phyloP scores from a whole-genome alignment of 148 eudicot species.

The Cornus florida region DNA sequence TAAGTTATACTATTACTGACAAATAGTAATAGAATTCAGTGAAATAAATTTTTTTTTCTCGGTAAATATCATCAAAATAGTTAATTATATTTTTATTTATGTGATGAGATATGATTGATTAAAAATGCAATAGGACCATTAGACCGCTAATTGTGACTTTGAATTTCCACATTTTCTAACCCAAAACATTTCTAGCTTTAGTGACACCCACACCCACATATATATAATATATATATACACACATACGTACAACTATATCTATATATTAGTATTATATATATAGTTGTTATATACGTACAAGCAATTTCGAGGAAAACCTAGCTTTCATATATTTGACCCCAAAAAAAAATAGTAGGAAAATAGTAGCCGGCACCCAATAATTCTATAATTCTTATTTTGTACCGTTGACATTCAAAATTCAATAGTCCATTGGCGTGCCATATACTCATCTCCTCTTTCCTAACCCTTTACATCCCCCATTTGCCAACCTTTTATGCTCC shows the following conservation, averaged over 20 bases:
- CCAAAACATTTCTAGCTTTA: background rate
- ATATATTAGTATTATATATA: background rate
- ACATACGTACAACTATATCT: too few species aligned
- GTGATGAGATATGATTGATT: too few species aligned
- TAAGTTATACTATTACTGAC: too few species aligned
- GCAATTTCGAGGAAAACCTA: constrained; percentile 8
- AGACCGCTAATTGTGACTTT: too few species aligned
- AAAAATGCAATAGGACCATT: too few species aligned
- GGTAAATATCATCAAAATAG: too few species aligned
- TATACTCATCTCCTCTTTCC: background rate
- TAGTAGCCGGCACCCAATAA: constrained; percentile 12
- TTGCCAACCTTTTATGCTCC: background rate
- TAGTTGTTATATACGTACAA: constrained; percentile 8
- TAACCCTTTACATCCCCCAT: constrained; percentile 4
- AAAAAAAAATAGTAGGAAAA: background rate
- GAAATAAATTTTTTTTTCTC: too few species aligned
- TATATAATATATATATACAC: too few species aligned
- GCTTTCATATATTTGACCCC: background rate
- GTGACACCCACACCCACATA: too few species aligned
- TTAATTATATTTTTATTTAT: too few species aligned
- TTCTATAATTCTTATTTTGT: background rate
- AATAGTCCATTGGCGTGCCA: constrained; percentile 6
- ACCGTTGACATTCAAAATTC: constrained; percentile 18
- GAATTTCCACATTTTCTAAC: too few species aligned
- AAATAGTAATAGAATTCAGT: too few species aligned